These are phyloP conservation scores for Oryza australiensis DNA, from an alignment of 176 grass and related monocot species.

Conservation along the genomic window DNA sequence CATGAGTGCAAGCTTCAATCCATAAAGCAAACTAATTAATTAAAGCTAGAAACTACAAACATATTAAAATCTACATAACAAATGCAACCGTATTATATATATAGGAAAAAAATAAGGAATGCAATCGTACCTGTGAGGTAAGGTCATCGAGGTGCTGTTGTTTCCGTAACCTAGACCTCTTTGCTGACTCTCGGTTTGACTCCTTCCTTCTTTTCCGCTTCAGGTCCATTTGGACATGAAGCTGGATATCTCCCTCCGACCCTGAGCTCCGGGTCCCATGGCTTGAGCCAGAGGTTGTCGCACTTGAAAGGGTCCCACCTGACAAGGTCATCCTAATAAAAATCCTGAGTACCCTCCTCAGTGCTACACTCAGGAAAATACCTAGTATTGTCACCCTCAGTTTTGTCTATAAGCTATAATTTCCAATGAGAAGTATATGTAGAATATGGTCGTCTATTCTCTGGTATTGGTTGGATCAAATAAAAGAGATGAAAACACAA, in stretches of 20 bases:
- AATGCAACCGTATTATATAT: not conserved
- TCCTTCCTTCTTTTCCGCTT: conserved; percentile 61
- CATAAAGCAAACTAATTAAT: conserved; percentile 22
- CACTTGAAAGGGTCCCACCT: conserved; percentile 35
- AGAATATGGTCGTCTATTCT: conserved; percentile 8
- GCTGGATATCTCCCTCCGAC: conserved; percentile 34
- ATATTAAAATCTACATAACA: not conserved
- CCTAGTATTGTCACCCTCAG: not conserved
- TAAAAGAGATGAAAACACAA: not conserved
- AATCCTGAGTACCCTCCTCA: not conserved
- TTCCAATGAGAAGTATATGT: conserved; percentile 5
- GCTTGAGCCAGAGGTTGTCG: conserved; percentile 23
- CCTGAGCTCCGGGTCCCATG: not conserved
- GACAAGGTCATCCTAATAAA: conserved; percentile 10
- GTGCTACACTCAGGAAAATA: not conserved
- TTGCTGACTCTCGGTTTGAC: conserved; percentile 70
- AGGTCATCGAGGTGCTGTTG: conserved; percentile 56
- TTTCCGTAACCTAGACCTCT: conserved; percentile 60
- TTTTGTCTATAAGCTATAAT: conserved; percentile 15
- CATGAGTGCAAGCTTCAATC: conserved; percentile 55
- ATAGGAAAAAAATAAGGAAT: too few relatives aligned
- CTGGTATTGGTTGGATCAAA: not conserved
- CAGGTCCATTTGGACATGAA: conserved; percentile 57
- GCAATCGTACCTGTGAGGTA: conserved; percentile 27
- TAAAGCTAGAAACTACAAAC: not conserved